Evolutionary conservation across 306 rosid genomes (phyloP), one percentile per base, ranked within the genome.

Genomic region (Lithocarpus polystachyus): DNA sequence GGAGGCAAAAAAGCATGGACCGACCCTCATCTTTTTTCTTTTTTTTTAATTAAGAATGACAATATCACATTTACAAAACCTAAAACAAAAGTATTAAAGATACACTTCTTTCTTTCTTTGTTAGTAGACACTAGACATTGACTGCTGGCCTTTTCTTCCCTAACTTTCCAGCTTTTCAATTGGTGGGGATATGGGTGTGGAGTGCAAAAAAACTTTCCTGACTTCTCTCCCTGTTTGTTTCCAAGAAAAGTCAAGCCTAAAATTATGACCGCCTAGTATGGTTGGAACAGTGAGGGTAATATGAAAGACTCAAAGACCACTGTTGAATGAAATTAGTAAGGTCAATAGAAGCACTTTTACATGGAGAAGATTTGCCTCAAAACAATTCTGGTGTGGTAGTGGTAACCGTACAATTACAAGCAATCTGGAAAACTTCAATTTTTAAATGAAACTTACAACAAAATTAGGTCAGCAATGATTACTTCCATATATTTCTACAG

Each of bases 241-340:
- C 77, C 70, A 23, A n/a, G 68, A 82, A 79, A 28, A 68, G 76
- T 82, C 76, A 73, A 86, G 78, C 84, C 84, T 82, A 68, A 56
- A 64, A 72, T 87, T 40, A 77, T 76, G 82, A 48, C 55, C 23
- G 40, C 55, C 70, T 72, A 71, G 71, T 56, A 19, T 64, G 3
- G 53, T 81, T 76, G 68, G 22, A n/a, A 79, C 56, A 43, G n/a
- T 5, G 1, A 9, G 19, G 29, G 31, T 17, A 69, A 4, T 2
- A 5, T 20, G 19, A 28, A 62, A 28, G 40, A 62, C 37, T 20
- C 1, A 28, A 62, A 28, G 69, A 62, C n/a, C 2, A 62, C 69
- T 4, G 37, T 61, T 26, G 9, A n/a, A 56, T 56, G 12, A 7
- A 37, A 37, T 7, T 37, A 37, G 2, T 7, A 7, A 37, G 45